Evolutionary conservation across 1,139 yeast species (phyloP).

Genomic region (Suhomyces guaymorum): DNA sequence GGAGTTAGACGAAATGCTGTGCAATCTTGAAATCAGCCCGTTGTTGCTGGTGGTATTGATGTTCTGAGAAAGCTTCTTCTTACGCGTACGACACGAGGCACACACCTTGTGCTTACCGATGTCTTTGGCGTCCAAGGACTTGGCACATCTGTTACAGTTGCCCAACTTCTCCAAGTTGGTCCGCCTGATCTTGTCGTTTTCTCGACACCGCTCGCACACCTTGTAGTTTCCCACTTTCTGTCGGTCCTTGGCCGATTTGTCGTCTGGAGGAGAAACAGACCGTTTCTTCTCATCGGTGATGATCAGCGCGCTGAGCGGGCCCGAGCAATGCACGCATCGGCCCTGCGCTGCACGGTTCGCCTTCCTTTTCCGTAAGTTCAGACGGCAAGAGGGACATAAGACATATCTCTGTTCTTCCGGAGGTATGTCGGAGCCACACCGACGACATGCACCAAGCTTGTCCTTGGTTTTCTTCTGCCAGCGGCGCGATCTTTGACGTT

Average conservation of each 20-base stretch:
- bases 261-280: conserved; percentile 8
- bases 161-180: conserved; percentile 57
- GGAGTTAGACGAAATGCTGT: conserved; percentile 8
- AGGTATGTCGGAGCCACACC: conserved; percentile 61
- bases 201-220: conserved; percentile 64
- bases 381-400: conserved; percentile 60
- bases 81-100: conserved; percentile 50
- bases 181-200: conserved; percentile 59
- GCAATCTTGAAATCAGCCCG: conserved; percentile 11
- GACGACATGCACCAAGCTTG: conserved; percentile 61
- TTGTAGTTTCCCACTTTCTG: conserved; percentile 43
- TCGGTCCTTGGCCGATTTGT: conserved; percentile 19
- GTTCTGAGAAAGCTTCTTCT: conserved; percentile 38
- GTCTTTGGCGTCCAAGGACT: conserved; percentile 43
- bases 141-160: conserved; percentile 63
- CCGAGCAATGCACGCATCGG: conserved; percentile 67
- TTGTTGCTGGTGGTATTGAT: conserved; percentile 14
- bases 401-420: conserved; percentile 53
- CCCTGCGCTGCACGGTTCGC: conserved; percentile 63
- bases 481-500: conserved; percentile 59
- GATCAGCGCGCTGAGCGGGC: conserved; percentile 53
- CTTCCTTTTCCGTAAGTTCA: conserved; percentile 53
- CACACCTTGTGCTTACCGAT: conserved; percentile 60
- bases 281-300: conserved; percentile 26
- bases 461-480: conserved; percentile 66